Base-by-base conservation (phyloP, 2,329 filamentous ascomycete genomes). In the Aspergillus proliferans region DNA sequence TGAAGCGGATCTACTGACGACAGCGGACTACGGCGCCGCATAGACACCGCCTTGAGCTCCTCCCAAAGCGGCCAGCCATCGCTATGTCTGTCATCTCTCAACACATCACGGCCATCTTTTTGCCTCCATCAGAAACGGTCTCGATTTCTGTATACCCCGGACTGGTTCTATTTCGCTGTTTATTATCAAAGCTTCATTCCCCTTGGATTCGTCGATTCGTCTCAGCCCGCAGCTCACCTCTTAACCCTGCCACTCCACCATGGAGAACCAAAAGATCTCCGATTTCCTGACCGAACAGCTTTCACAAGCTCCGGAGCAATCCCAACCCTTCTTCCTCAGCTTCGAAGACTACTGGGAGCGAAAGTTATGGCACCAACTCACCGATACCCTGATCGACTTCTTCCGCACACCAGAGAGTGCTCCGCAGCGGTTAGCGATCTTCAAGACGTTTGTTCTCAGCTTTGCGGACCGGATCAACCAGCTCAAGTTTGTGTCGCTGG, bases 381-480 rank as follows among this genome's bases (percentile, higher is more conserved):
- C 93, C 33, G 87, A 95, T 66, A 79, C 85, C 47, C 81, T 98
- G 49, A 78, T 95, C 60, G 81, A 87, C 58, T 96, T 92, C 80
- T 98, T 96, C 76, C 84, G 85, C 64, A 76, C 88, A 61, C 80
- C 87, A 41, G 82, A 85, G 66, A 97, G 91, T 72, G 86, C 84
- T 49, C 78, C 83, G 50, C 89, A 95, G 75, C 86, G 92, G 65
- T 81, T 98, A 75, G 78, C 84, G 52, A 86, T 98, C 71, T 98
- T 93, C 79, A 89, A 93, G 74, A 84, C 84, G 62, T 98, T 98
- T 76, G 87, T 98, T 71, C 82, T 92, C 70, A 93, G 87, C 71
- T 98, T 98, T 67, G 89, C 91, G 58, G 91, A 95, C 69, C 96
- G 94, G 80, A 96, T 98, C 79, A 98, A 97, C 75, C 92, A 97